Evolutionary conservation across 192 early-diverging fungal genomes (phyloP).

Genomic region (Phycomyces nitens): DNA sequence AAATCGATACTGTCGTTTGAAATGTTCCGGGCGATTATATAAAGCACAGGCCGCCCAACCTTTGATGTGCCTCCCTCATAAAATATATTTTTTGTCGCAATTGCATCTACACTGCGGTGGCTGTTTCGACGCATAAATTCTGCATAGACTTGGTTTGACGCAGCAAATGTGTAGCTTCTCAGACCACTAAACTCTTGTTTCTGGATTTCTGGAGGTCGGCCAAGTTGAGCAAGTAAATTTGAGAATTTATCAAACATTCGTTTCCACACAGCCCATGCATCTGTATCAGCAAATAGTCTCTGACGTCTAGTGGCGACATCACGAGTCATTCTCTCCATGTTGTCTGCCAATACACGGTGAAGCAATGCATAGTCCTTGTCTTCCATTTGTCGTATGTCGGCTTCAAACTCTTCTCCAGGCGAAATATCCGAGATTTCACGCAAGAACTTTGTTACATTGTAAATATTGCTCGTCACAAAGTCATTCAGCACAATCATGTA

Average conservation of each 20-base stretch:
- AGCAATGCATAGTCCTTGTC: slow-evolving; percentile 33
- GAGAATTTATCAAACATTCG: slow-evolving; percentile 77
- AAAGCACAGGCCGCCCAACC: slow-evolving; percentile 72
- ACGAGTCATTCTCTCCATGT: slow-evolving; percentile 65
- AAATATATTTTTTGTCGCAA: slow-evolving; percentile 69
- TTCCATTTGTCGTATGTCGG: slow-evolving; percentile 25
- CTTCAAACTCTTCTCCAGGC: background rate
- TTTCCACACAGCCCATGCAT: slow-evolving; percentile 51
- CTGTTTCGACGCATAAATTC: slow-evolving; percentile 75
- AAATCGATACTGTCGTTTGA: slow-evolving; percentile 77
- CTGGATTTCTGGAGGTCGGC: slow-evolving; percentile 73
- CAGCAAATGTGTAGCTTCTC: slow-evolving; percentile 48
- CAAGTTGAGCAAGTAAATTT: slow-evolving; percentile 80
- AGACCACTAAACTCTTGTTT: slow-evolving; percentile 46
- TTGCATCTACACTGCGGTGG: slow-evolving; percentile 60
- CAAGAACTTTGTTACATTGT: slow-evolving; percentile 76
- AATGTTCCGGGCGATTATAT: slow-evolving; percentile 78
- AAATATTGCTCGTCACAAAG: slow-evolving; percentile 79
- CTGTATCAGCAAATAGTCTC: slow-evolving; percentile 32
- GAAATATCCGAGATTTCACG: slow-evolving; percentile 64
- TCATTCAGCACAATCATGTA: slow-evolving; percentile 93
- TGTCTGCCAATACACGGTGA: slow-evolving; percentile 66
- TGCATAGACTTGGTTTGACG: slow-evolving; percentile 44
- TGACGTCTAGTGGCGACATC: slow-evolving; percentile 57
- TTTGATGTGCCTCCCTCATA: slow-evolving; percentile 81